Evolutionary conservation across 2,329 filamentous ascomycete species (phyloP), one percentile per base, ranked within the genome.

Genomic region (Niveomyces coronatus): DNA sequence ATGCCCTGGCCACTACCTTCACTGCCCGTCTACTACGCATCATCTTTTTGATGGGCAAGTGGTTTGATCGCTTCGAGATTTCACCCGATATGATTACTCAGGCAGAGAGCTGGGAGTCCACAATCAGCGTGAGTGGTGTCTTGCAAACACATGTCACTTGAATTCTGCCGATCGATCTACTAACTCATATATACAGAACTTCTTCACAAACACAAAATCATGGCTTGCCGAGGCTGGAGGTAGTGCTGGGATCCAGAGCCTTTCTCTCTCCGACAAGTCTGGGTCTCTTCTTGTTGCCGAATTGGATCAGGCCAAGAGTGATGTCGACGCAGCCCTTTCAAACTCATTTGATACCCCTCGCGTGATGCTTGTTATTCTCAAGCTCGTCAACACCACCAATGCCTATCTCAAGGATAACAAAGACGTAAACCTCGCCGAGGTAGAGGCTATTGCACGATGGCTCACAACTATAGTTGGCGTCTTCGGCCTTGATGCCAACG

Each of bases 11-110:
- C 9, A 71, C 65, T 2, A 68, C 62, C 9, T 94, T 85, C 68
- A 91, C 85, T 0, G 70, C 87, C 1, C 71, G 89, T 43, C 79
- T 78, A 39, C 71, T 95, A 63, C 76, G 89, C 31, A 82, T 93
- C 37, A 82, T 91, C 13, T 94, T 95, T 61, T 61, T 96, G 31
- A 74, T 94, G 49, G 86, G 88, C 31, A 77, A 76, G 34, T 96
- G 89, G 88, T 85, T 85, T 49, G 85, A 94, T 35, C 85, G 86
- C 2, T 80, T 95, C 22, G 89, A 95, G 54, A 91, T 95, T 44
- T 89, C 86, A 0, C 78, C 82, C 2, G 85, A 88, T 39, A 78
- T 94, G 62, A 71, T 85, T 41, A 77, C 76, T 30, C 75, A 79
- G 49, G 82, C 82, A 6, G 74, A 78, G 41, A 75, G 71, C 31